These are phyloP conservation scores for Petunia axillaris DNA, from an alignment of 257 asterid genomes.

Conservation along the genomic window DNA sequence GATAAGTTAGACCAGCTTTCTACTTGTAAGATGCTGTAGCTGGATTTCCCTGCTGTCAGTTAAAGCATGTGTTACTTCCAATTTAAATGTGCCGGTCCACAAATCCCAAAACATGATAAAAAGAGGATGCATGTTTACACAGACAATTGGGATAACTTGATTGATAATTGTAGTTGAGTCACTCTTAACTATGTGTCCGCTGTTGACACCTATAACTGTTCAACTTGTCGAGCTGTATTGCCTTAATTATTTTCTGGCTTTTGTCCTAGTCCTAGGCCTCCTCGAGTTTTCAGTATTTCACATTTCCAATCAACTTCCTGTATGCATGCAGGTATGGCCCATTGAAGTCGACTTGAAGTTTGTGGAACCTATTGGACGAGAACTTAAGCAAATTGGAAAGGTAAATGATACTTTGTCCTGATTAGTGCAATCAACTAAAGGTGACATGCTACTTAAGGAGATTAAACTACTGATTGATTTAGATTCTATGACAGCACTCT, in stretches of 20 bases:
- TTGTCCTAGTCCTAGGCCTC: too few species aligned
- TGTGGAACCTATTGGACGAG: constrained; percentile 85
- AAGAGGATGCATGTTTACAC: not conserved
- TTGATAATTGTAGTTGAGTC: not conserved
- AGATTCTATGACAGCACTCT: not conserved
- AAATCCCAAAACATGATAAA: not conserved
- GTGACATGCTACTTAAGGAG: not conserved
- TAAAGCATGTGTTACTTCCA: not conserved
- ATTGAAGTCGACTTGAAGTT: constrained; percentile 82
- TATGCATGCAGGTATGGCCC: constrained; percentile 79
- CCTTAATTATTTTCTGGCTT: not conserved
- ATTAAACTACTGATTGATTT: not conserved
- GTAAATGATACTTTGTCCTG: constrained; percentile 36
- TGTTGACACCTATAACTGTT: too few species aligned
- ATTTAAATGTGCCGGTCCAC: not conserved
- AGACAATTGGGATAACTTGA: not conserved
- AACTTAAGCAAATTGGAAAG: constrained; percentile 77
- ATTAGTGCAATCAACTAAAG: not conserved
- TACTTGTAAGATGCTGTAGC: not conserved
- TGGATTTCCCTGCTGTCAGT: not conserved
- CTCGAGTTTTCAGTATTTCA: not conserved
- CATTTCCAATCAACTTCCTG: not conserved
- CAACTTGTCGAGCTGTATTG: not conserved
- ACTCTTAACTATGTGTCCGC: not conserved
- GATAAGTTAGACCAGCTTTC: too few species aligned